Evolutionary conservation across 345 rosid species (phyloP).

Genomic region (Euphorbia peplus): DNA sequence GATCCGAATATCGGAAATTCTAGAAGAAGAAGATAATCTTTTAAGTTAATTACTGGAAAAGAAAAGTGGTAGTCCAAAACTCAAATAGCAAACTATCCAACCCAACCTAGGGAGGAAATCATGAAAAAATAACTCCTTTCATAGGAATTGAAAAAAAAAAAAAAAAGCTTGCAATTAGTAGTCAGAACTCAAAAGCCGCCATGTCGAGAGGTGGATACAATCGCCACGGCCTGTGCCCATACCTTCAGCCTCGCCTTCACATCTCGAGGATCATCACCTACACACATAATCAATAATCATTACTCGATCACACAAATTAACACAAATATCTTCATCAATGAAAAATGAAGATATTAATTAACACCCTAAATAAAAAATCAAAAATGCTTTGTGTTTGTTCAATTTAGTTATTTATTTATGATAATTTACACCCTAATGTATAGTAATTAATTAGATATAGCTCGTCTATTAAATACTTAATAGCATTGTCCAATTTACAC

Average conservation of each 20-base stretch:
- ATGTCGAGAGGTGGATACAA: conserved; percentile 55
- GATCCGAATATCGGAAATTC: neutral
- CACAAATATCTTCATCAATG: too few species aligned
- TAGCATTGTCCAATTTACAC: too few species aligned
- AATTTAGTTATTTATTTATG: too few species aligned
- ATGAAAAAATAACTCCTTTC: neutral
- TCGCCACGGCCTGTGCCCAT: conserved; percentile 97
- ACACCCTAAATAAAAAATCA: too few species aligned
- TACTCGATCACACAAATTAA: neutral
- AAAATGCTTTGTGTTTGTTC: too few species aligned
- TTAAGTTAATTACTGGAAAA: too few species aligned
- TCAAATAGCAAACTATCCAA: conserved; percentile 1
- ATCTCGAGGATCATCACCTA: conserved; percentile 91
- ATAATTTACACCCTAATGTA: too few species aligned
- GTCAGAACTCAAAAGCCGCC: conserved; percentile 24
- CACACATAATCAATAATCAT: neutral
- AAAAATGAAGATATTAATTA: too few species aligned
- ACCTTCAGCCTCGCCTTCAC: conserved; percentile 91
- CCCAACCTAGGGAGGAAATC: conserved; percentile 10
- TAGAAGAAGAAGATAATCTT: neutral
- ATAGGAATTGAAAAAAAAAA: neutral
- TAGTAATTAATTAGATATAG: too few species aligned
- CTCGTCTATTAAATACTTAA: too few species aligned
- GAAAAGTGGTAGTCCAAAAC: neutral
- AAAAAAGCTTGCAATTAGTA: neutral